A percentile compares a stretch with the other conserved stretches of the same genome.
Conservation (phyloP, 768 basidiomycete genomes). For the Gyrodon lividus region DNA sequence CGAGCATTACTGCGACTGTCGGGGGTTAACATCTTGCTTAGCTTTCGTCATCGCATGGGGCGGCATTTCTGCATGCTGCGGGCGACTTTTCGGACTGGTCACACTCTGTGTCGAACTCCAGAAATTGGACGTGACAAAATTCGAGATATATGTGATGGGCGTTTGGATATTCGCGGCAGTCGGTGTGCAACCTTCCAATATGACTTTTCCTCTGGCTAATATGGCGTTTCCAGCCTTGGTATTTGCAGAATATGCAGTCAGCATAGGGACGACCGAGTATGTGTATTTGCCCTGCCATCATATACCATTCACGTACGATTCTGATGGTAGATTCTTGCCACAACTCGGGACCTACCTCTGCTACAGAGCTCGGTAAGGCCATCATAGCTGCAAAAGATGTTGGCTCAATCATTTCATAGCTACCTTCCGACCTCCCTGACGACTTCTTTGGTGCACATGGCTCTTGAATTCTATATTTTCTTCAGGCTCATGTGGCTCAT, state of each 20-base stretch:
- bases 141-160: conserved; percentile 35
- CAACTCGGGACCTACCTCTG: conserved; percentile 30
- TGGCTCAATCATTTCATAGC: conserved; percentile 25
- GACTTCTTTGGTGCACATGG: conserved; percentile 34
- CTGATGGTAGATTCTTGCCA: conserved; percentile 17
- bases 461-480: conserved; percentile 39
- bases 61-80: conserved; percentile 39
- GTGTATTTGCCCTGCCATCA: conserved; percentile 6
- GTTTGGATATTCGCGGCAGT: conserved; percentile 31
- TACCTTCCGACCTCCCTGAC: conserved; percentile 39
- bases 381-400: background rate
- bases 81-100: conserved; percentile 39
- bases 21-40: conserved; percentile 12
- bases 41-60: conserved; percentile 48
- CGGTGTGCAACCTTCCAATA: conserved; percentile 28
- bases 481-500: conserved; percentile 33
- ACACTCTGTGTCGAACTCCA: conserved; percentile 37
- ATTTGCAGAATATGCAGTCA: conserved; percentile 41
- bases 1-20: background rate
- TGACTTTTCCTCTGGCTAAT: background rate
- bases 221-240: conserved; percentile 32
- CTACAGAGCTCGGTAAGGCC: conserved; percentile 29
- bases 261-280: conserved; percentile 35
- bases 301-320: background rate
- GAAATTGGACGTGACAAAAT: conserved; percentile 24